phyloP scores from a whole-genome alignment of 1,284 basidiomycete genomes.

The Moesziomyces sp. region DNA sequence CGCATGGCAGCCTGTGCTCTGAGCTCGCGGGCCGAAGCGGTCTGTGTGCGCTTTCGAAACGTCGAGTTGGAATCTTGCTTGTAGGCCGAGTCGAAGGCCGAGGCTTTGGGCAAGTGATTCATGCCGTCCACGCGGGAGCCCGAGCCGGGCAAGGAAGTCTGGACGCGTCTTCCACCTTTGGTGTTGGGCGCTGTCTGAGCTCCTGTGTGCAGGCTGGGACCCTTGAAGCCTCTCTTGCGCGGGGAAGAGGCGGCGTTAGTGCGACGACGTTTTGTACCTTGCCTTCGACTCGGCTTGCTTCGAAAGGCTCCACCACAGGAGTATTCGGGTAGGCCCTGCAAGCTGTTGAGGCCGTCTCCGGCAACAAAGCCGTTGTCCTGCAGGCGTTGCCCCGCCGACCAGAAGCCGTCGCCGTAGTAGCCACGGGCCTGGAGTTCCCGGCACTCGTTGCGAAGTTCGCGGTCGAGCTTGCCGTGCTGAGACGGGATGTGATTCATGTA shows the following conservation, averaged over 20 bases:
- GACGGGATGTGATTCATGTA: constrained; percentile 59
- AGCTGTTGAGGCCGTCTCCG: constrained; percentile 35
- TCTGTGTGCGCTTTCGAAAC: constrained; percentile 51
- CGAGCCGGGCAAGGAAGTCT: constrained; percentile 29
- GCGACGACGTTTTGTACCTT: constrained; percentile 18
- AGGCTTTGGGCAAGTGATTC: constrained; percentile 45
- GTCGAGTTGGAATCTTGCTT: constrained; percentile 56
- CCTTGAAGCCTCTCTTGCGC: constrained; percentile 35
- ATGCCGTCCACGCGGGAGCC: constrained; percentile 52
- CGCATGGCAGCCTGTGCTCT: constrained; percentile 45
- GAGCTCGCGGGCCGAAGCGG: constrained; percentile 35
- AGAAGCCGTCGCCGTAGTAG: constrained; percentile 59
- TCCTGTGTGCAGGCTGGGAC: constrained; percentile 54
- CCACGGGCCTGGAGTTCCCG: constrained; percentile 46
- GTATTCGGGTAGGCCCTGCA: constrained; percentile 47
- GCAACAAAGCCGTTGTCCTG: constrained; percentile 41
- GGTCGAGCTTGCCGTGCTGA: constrained; percentile 53
- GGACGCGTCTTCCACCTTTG: constrained; percentile 32
- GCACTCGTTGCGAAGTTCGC: constrained; percentile 42
- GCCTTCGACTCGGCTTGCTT: constrained; percentile 30
- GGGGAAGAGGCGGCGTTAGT: constrained; percentile 5
- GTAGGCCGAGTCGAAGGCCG: constrained; percentile 31
- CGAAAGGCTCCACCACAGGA: constrained; percentile 54
- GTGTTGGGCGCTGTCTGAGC: constrained; percentile 55
- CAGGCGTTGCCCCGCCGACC: constrained; percentile 52